Conservation (phyloP, 2,329 filamentous ascomycete genomes). For the Zymoseptoria passerinii region DNA sequence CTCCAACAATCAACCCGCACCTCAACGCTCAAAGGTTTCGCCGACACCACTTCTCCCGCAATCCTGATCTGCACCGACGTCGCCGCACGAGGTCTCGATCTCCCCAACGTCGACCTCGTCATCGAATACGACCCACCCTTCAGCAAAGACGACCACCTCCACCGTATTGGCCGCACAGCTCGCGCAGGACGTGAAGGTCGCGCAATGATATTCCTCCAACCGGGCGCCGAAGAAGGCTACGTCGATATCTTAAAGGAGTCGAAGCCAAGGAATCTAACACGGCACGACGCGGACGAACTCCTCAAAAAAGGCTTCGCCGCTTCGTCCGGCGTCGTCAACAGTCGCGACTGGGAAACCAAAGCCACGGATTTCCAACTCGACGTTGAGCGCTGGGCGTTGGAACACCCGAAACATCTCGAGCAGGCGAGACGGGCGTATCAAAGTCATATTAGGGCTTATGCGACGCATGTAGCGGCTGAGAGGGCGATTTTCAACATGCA, state of each 20-base stretch:
- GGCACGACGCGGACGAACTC: conserved; percentile 57
- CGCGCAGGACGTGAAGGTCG: conserved; percentile 83
- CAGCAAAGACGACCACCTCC: conserved; percentile 83
- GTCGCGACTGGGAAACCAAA: conserved; percentile 52
- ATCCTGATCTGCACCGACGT: conserved; percentile 93
- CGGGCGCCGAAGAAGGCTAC: conserved; percentile 87
- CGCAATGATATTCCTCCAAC: conserved; percentile 80
- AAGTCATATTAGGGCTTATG: conserved; percentile 87
- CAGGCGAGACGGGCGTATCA: conserved; percentile 79
- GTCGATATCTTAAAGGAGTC: conserved; percentile 67
- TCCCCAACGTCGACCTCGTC: conserved; percentile 89
- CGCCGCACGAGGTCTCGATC: conserved; percentile 86
- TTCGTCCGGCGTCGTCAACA: conserved; percentile 27
- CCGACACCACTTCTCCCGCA: conserved; percentile 62
- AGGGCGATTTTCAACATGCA: conserved; percentile 85
- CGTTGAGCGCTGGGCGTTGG: conserved; percentile 56
- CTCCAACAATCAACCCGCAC: conserved; percentile 81
- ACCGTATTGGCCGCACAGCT: conserved; percentile 89
- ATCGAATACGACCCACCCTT: conserved; percentile 96
- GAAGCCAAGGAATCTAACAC: conserved; percentile 47
- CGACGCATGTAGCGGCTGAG: conserved; percentile 83
- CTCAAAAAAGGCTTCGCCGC: conserved; percentile 54
- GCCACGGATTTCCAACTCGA: conserved; percentile 62
- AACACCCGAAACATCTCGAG: conserved; percentile 62
- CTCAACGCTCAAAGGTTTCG: conserved; percentile 73